Conservation (phyloP, 2,329 filamentous ascomycete species). For the Peltaster fructicola region DNA sequence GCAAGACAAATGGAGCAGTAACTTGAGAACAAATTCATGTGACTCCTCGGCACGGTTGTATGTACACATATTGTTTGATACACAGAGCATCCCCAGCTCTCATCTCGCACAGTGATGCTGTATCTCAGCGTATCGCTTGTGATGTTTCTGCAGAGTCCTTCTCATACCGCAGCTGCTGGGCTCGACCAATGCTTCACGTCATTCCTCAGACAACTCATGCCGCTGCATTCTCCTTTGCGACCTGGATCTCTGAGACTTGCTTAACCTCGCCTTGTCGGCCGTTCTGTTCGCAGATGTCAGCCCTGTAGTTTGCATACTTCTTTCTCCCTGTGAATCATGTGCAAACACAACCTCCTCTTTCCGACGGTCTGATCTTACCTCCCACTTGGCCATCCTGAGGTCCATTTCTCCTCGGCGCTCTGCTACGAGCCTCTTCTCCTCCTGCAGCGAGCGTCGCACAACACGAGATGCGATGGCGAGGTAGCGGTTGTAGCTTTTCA, state of each 20-base stretch:
- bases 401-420: conserved; percentile 86
- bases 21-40: no score
- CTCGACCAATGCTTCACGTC: not conserved
- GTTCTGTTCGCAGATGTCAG: conserved; percentile 40
- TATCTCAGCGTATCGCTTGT: conserved; percentile 1
- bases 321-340: conserved; percentile 2
- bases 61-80: no score
- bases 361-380: conserved; percentile 47
- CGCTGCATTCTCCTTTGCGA: no score
- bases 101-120: no score
- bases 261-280: conserved; percentile 86
- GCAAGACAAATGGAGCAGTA: no score
- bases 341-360: no score
- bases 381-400: conserved; percentile 83
- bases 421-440: conserved; percentile 70
- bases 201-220: no score
- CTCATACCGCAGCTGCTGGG: no score
- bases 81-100: no score
- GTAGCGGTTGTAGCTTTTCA: conserved; percentile 94
- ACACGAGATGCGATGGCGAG: conserved; percentile 85
- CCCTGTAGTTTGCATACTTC: conserved; percentile 1
- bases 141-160: not conserved
- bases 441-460: conserved; percentile 93
- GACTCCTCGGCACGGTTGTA: no score
- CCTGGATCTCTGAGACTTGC: conserved; percentile 46